Evolutionary conservation across 768 basidiomycete species (phyloP).

Genomic region (Pisolithus microcarpus): DNA sequence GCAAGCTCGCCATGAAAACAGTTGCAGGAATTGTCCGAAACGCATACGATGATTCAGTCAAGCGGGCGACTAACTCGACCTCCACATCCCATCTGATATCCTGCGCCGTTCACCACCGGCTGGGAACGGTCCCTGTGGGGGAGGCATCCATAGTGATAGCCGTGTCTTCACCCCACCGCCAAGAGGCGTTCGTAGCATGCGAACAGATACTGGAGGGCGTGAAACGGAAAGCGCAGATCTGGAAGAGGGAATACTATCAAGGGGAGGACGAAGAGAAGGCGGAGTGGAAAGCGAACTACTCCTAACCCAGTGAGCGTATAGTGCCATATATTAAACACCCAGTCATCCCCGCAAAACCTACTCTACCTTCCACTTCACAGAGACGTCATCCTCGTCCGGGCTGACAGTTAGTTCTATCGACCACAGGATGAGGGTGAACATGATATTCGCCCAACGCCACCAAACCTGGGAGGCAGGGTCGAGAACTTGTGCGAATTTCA

Average conservation of each 20-base stretch:
- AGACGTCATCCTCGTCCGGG: constrained; percentile 60
- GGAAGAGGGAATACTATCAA: constrained; percentile 88
- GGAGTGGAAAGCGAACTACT: constrained; percentile 61
- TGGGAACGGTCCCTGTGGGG: constrained; percentile 72
- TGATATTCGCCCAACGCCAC: constrained; percentile 91
- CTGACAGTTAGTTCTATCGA: constrained; percentile 74
- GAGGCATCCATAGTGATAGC: constrained; percentile 81
- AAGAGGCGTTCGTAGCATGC: constrained; percentile 72
- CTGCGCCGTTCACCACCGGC: constrained; percentile 65
- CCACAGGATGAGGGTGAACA: constrained; percentile 81
- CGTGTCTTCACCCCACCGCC: constrained; percentile 77
- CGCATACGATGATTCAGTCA: constrained; percentile 28
- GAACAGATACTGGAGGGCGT: constrained; percentile 83
- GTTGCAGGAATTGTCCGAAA: constrained; percentile 53
- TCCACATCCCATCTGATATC: constrained; percentile 38
- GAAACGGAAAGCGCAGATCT: constrained; percentile 78
- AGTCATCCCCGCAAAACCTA: constrained; percentile 9
- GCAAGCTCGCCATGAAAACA: constrained; percentile 71
- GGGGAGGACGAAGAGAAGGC: constrained; percentile 55
- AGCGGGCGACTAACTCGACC: constrained; percentile 39
- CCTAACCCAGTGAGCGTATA: constrained; percentile 8
- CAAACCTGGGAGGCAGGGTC: constrained; percentile 88
- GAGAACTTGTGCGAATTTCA: constrained; percentile 45
- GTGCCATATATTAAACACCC: neutral
- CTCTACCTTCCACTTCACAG: constrained; percentile 77